Evolutionary conservation across 1,284 basidiomycete genomes (phyloP).

Genomic region (Trichosporon faecale): DNA sequence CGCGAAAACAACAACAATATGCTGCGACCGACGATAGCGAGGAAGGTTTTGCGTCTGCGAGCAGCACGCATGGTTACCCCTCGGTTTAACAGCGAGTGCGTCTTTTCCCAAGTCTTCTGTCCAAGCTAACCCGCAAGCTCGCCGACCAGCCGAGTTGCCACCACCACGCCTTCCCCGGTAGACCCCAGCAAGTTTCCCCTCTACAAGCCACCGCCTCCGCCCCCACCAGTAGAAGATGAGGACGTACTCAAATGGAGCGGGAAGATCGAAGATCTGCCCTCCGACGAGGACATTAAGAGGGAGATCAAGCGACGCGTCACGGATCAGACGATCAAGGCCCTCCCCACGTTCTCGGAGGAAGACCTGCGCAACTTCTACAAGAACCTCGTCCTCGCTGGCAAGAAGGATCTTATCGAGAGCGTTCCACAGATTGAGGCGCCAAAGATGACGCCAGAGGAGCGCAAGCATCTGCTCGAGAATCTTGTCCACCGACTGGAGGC

Average conservation of each 20-base stretch:
- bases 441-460: constrained; percentile 9
- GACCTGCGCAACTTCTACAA: constrained; percentile 38
- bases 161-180: constrained; percentile 15
- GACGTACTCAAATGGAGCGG: constrained; percentile 18
- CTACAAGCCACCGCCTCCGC: constrained; percentile 13
- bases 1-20: constrained; percentile 14
- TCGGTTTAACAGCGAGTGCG: constrained; percentile 12
- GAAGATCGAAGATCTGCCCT: constrained; percentile 24
- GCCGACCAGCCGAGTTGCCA: neutral
- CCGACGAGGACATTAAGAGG: constrained; percentile 24
- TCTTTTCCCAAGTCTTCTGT: neutral
- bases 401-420: constrained; percentile 13
- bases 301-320: constrained; percentile 27
- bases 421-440: constrained; percentile 19
- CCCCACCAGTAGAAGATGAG: neutral
- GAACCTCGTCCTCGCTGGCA: constrained; percentile 33
- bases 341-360: constrained; percentile 33
- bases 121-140: neutral
- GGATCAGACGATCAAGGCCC: constrained; percentile 19
- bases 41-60: constrained; percentile 20
- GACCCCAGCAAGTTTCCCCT: constrained; percentile 21
- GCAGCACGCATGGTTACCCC: neutral
- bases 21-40: constrained; percentile 25
- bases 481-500: constrained; percentile 13
- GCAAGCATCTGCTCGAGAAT: constrained; percentile 12